Conservation (phyloP, 139 green algal species). For the Micractinium sp. region DNA sequence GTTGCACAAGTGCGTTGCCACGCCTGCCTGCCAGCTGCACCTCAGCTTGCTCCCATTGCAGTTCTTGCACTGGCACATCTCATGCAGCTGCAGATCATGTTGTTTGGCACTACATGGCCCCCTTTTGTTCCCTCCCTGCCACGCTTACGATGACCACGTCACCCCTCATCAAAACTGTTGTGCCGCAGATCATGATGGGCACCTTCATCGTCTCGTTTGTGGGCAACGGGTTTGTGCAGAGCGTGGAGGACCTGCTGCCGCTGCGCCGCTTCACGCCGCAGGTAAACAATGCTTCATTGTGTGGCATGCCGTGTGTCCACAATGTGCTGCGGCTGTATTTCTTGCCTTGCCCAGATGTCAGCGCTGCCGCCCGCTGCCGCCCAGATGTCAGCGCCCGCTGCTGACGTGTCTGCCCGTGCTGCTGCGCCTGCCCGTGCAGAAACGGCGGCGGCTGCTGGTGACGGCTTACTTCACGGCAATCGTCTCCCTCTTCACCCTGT, state of each 20-base stretch:
- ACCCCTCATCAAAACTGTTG: no score
- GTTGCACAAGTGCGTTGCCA: no score
- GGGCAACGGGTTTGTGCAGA: conserved; percentile 81
- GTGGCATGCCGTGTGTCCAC: no score
- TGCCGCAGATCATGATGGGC: conserved; percentile 87
- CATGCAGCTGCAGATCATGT: no score
- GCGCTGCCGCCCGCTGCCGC: neutral
- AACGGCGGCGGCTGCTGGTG: conserved; percentile 71
- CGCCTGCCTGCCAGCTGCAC: no score
- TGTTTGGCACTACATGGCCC: no score
- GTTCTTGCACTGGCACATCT: no score
- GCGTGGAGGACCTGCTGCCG: conserved; percentile 36
- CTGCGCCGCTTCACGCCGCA: conserved; percentile 37
- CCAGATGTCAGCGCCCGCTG: neutral
- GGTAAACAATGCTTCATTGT: no score
- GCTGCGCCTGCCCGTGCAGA: neutral
- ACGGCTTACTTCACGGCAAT: conserved; percentile 84
- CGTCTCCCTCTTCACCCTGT: conserved; percentile 73
- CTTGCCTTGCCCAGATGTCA: neutral
- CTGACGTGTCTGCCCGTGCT: neutral
- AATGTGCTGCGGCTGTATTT: no score
- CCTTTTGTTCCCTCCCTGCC: neutral
- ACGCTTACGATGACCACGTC: neutral
- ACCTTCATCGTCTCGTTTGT: conserved; percentile 93
- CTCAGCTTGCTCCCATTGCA: no score